Evolutionary conservation across 2,329 filamentous ascomycete species (phyloP).

Genomic region (Gaeumannomyces sp.): DNA sequence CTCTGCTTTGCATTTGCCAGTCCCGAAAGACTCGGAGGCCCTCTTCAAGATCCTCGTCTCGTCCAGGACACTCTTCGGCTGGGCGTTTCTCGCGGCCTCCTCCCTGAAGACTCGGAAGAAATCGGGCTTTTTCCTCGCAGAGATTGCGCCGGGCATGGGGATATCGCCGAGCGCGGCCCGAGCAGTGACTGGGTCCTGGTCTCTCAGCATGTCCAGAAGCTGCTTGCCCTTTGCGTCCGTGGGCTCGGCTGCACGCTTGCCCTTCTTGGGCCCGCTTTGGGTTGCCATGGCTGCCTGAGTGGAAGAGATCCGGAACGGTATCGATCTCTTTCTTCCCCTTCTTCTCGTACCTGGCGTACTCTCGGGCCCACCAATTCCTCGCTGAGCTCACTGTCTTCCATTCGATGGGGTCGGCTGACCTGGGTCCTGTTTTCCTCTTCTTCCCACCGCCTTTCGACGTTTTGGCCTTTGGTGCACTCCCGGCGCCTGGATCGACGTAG

Average conservation of each 20-base stretch:
- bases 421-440: background rate
- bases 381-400: background rate
- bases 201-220: slow-evolving; percentile 8
- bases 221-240: background rate
- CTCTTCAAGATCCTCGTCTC: background rate
- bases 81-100: background rate
- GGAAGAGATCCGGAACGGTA: background rate
- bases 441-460: background rate
- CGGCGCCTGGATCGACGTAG: background rate
- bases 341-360: background rate
- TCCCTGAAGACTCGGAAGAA: background rate
- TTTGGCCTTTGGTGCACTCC: background rate
- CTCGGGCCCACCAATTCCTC: slow-evolving; percentile 7
- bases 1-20: background rate
- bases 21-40: slow-evolving; percentile 7
- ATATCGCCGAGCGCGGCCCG: slow-evolving; percentile 7
- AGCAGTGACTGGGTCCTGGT: slow-evolving; percentile 9
- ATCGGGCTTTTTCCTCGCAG: background rate
- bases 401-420: too few relatives aligned
- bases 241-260: background rate
- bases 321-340: background rate
- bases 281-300: background rate
- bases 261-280: background rate
- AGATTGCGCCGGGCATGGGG: background rate
- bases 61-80: background rate